Conservation (phyloP, 371 early-diverging fungal species). For the Dichotomocladium elegans region DNA sequence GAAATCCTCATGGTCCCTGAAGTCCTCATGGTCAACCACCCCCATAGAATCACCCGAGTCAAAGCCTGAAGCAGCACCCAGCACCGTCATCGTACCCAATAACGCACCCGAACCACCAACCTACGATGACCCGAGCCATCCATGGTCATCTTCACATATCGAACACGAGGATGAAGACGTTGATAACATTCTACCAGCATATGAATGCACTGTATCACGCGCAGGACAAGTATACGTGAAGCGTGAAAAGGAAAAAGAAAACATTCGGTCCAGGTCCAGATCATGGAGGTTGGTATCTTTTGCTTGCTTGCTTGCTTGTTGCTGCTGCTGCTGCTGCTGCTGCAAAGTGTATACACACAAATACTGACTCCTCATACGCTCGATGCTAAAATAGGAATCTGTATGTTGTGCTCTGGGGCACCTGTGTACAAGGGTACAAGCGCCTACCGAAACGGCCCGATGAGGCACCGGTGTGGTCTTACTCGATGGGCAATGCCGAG, state of each 20-base stretch:
- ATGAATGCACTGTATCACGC: slow-evolving; percentile 25
- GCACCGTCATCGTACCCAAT: background rate
- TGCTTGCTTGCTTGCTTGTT: no score
- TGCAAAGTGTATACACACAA: no score
- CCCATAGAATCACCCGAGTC: slow-evolving; percentile 5
- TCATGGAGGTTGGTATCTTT: slow-evolving; percentile 25
- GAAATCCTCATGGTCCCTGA: slow-evolving; percentile 4
- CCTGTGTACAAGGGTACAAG: slow-evolving; percentile 13
- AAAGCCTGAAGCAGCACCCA: slow-evolving; percentile 2
- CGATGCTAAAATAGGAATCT: slow-evolving; percentile 1
- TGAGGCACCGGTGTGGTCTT: slow-evolving; percentile 23
- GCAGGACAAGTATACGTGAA: slow-evolving; percentile 20
- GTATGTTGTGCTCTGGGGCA: slow-evolving; percentile 14
- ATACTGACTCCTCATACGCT: background rate
- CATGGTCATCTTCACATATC: slow-evolving; percentile 4
- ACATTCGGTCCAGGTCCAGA: slow-evolving; percentile 12
- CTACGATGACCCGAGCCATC: slow-evolving; percentile 15
- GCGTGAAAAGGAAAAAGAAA: slow-evolving; percentile 17
- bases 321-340: no score
- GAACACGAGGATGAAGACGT: background rate
- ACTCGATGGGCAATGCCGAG: slow-evolving; percentile 38
- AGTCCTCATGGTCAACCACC: slow-evolving; percentile 3
- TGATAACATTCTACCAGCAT: slow-evolving; percentile 18
- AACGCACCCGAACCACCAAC: slow-evolving; percentile 6
- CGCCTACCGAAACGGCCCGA: slow-evolving; percentile 1